Base-by-base conservation (phyloP, 1,284 basidiomycete species). In the Vanrija pseudolonga region DNA sequence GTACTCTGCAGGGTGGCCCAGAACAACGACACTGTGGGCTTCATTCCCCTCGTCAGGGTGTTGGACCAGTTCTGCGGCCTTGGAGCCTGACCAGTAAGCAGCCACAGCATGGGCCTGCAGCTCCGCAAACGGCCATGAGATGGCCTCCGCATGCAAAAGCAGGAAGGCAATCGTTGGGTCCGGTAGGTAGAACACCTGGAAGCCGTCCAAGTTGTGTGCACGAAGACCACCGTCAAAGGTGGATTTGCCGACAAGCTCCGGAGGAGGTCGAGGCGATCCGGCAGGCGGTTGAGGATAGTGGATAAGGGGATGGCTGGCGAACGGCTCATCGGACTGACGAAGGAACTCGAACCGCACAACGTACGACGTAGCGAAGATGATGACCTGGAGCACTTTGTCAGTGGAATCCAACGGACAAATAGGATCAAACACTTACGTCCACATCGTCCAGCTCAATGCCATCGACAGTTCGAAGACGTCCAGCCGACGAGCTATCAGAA, bases 1-100 rank as follows among this genome's bases (percentile, higher is more conserved):
- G 40, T 47, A 57, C 56, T 57, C 56, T 50, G 51, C 56, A 17
- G 56, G 56, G 43, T 57, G 56, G n/a, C 56, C 56, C 6, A 57
- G 47, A 4, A 57, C 44, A 3, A 57, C 44, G 3, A 57, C 44
- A 3, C 51, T 50, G 38, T 57, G 56, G 22, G 56, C 53, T 24
- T 57, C 56, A 24, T 54, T 57, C 18, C 50, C 51, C 23, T 57
- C 56, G 18, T 57, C 51, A 3, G 47, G n/a, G 43, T 57, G 56
- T 8, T 47, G 51, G 9, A 45, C 45, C 8, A 57, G 42, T 9
- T 53, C 47, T 6, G 53, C 32, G 4, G 47, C 46, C 32, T 32
- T 32, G 14, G 56, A 53, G 2, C 56, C 51, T 2, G 44, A 46
- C 56, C 51, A 57, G 23, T 48, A 46, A 20, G 56, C n/a, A 2